Evolutionary conservation across 1,284 basidiomycete genomes (phyloP), one percentile per base, ranked within the genome.

Genomic region (Leccinum pseudoinsigne): DNA sequence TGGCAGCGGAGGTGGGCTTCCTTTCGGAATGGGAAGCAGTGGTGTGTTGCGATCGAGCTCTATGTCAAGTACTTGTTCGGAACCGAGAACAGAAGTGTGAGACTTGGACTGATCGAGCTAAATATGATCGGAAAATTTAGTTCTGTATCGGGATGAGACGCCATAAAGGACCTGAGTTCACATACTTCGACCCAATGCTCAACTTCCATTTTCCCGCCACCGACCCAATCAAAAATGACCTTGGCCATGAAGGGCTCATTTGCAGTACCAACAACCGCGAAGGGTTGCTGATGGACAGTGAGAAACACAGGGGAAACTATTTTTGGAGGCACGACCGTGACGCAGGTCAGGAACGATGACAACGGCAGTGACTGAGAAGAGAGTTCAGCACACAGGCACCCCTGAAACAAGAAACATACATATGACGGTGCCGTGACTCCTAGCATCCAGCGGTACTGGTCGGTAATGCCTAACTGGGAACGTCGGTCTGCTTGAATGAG

Each of bases 151-250:
- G 16, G 38, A 47, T 14, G 14, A 47, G 60, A 31, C 26, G 31
- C 18, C 36, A 56, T 55, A 14, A 40, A 12, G 12, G 36, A 61
- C 59, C 54, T 18, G n/a, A 21, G 16, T 45, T 55, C 36, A 77
- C 82, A 60, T 66, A 90, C 89, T 72, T 90, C 87, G 18, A 92
- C 84, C 90, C 90, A 92, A 68, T 92, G 90, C 36, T 92, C 87
- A 16, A 90, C 71, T 53, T 81, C 79, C 63, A 78, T 77, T 66
- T 81, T 84, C 58, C 76, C 72, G 8, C 70, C 67, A 5, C 80
- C 80, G 11, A 73, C 76, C 81, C 81, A 90, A 53, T 79, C 72
- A 36, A 92, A 75, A 42, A 83, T 81, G 28, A 92, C 71, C 42
- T 79, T 82, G 2, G 88, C 88, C 40, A 90, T 80, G 66, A 92